Conservation (phyloP, 441 rosid genomes). For the Populus hybrid region DNA sequence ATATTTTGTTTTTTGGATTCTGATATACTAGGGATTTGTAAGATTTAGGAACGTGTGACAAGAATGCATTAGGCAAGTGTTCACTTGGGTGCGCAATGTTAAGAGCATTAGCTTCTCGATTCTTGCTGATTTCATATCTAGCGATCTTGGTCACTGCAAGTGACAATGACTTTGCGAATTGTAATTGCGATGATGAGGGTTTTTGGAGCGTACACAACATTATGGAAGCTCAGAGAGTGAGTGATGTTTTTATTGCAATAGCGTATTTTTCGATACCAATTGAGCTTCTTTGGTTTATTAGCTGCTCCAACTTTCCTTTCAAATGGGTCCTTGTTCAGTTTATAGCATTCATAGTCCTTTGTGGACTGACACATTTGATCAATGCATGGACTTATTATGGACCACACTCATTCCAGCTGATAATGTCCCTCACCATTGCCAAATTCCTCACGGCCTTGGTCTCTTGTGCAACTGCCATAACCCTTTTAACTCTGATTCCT, state of each 20-base stretch:
- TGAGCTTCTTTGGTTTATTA: constrained; percentile 87
- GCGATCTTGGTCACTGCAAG: constrained; percentile 39
- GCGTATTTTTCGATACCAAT: constrained; percentile 95
- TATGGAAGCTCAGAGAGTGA: constrained; percentile 74
- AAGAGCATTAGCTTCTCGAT: constrained; percentile 36
- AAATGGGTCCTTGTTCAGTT: constrained; percentile 94
- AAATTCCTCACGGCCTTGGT: constrained; percentile 90
- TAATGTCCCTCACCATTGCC: constrained; percentile 75
- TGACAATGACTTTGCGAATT: constrained; percentile 49
- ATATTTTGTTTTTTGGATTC: neutral
- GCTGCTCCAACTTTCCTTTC: constrained; percentile 92
- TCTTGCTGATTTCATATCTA: constrained; percentile 42
- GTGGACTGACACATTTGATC: constrained; percentile 93
- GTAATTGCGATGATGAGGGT: constrained; percentile 89
- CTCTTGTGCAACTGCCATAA: constrained; percentile 92
- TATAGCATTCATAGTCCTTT: constrained; percentile 95
- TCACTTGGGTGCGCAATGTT: constrained; percentile 45
- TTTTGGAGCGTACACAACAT: constrained; percentile 73
- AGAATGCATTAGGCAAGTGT: constrained; percentile 24
- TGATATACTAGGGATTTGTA: neutral
- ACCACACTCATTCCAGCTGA: constrained; percentile 75
- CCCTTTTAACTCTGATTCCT: constrained; percentile 86
- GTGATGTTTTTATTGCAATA: constrained; percentile 88
- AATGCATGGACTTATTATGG: constrained; percentile 87
- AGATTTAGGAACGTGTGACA: constrained; percentile 18